Evolutionary conservation across 192 early-diverging fungal genomes (phyloP).

Genomic region (Coemansia sp.): DNA sequence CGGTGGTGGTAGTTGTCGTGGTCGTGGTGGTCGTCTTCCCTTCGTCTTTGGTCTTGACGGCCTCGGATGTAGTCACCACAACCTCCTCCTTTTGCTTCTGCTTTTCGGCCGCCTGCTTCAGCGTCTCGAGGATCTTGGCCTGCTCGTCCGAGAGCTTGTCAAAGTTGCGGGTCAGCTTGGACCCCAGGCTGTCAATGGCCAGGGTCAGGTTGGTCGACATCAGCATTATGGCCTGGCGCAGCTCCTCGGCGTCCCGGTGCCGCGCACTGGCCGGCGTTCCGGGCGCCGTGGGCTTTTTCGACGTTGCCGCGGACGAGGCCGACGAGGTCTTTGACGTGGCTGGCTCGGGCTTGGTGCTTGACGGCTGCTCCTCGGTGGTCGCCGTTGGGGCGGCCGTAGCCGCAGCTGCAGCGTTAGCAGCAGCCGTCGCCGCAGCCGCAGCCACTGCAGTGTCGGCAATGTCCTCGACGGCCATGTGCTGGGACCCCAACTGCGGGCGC

Average conservation of each 20-base stretch:
- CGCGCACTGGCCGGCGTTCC: neutral
- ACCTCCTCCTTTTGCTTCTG: conserved; percentile 1
- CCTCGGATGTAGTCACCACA: neutral
- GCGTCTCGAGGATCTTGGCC: conserved; percentile 28
- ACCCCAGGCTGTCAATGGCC: conserved; percentile 47
- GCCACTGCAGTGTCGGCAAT: conserved; percentile 28
- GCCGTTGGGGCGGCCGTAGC: conserved; percentile 3
- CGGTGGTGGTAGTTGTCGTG: neutral
- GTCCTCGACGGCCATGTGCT: conserved; percentile 27
- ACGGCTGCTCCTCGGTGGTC: conserved; percentile 1
- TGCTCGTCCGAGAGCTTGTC: conserved; percentile 43
- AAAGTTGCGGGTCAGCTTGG: conserved; percentile 40
- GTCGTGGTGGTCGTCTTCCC: neutral
- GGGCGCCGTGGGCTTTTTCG: neutral
- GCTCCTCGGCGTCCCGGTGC: conserved; percentile 23
- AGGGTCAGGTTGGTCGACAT: conserved; percentile 44
- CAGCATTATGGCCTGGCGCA: conserved; percentile 31
- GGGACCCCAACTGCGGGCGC: neutral
- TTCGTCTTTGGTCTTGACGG: neutral
- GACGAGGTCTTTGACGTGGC: conserved; percentile 10
- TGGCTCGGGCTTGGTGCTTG: conserved; percentile 38
- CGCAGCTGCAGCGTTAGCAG: conserved; percentile 8
- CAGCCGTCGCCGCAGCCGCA: conserved; percentile 18
- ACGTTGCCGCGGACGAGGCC: neutral
- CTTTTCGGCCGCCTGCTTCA: conserved; percentile 15